Evolutionary conservation across 2,329 filamentous ascomycete genomes (phyloP).

Genomic region (Calonectria leucothoes): DNA sequence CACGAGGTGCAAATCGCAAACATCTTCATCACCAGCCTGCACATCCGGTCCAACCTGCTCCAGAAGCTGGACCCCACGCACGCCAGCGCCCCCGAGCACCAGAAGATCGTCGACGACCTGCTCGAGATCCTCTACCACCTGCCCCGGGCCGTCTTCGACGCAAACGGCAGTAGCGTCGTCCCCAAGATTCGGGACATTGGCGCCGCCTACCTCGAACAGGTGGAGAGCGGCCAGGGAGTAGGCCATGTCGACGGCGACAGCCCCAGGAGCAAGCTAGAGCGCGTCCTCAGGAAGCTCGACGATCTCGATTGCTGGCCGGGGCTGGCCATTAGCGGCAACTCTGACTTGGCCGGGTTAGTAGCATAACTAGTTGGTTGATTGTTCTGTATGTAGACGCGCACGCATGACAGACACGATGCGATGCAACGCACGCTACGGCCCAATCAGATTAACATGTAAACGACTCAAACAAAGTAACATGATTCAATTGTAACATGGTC

Average conservation of each 20-base stretch:
- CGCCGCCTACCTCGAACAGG: constrained; percentile 47
- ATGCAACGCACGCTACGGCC: not conserved
- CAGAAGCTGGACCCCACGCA: constrained; percentile 43
- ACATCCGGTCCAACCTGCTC: constrained; percentile 50
- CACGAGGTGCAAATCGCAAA: constrained; percentile 52
- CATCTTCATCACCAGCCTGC: constrained; percentile 50
- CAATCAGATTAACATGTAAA: not conserved
- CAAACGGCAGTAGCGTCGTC: constrained; percentile 47
- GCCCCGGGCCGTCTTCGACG: constrained; percentile 46
- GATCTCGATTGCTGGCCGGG: constrained; percentile 48
- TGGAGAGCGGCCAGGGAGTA: constrained; percentile 27
- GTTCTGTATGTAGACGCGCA: too few species aligned
- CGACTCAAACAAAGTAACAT: not conserved
- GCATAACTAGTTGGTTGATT: too few species aligned
- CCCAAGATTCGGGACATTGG: constrained; percentile 53
- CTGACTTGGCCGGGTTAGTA: not conserved
- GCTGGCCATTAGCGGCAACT: constrained; percentile 6
- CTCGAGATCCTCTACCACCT: constrained; percentile 50
- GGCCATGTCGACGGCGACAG: constrained; percentile 14
- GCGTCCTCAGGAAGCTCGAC: constrained; percentile 44
- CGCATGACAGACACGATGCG: not conserved
- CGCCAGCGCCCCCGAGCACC: constrained; percentile 37
- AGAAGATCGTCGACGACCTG: constrained; percentile 49
- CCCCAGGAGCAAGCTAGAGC: constrained; percentile 41
- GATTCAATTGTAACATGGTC: not conserved